Conservation (phyloP, 2,329 filamentous ascomycete genomes). For the Pseudonectria foliicola region DNA sequence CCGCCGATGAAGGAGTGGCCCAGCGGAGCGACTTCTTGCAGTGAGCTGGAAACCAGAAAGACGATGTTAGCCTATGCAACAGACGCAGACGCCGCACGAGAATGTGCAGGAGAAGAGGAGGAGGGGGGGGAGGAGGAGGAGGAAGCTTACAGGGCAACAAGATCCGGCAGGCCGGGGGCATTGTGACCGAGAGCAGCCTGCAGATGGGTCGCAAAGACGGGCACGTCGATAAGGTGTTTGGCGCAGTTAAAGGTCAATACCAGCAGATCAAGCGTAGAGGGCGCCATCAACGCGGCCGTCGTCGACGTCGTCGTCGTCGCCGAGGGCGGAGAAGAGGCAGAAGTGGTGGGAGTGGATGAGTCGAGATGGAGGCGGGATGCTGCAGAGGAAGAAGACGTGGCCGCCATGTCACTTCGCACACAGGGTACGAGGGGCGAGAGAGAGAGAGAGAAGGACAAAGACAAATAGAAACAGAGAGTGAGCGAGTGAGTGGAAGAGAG, state of each 20-base stretch:
- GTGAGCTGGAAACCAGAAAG: constrained; percentile 46
- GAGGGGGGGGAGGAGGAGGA: too few species aligned
- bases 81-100: too few species aligned
- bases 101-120: too few species aligned
- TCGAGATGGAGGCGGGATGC: neutral
- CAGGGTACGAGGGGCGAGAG: too few species aligned
- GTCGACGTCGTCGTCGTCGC: constrained; percentile 3
- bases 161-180: constrained; percentile 40
- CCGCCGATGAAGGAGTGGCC: constrained; percentile 79
- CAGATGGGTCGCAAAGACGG: constrained; percentile 65
- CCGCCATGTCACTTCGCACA: neutral
- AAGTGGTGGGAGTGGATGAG: constrained; percentile 1
- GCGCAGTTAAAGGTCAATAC: constrained; percentile 88
- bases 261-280: constrained; percentile 58
- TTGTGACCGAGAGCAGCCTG: constrained; percentile 50
- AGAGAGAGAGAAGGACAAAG: constrained; percentile 1
- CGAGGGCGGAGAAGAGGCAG: neutral
- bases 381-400: neutral
- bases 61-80: too few species aligned
- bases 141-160: constrained; percentile 49
- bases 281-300: constrained; percentile 24
- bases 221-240: constrained; percentile 60
- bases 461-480: neutral
- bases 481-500: constrained; percentile 5
- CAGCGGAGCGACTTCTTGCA: constrained; percentile 87